A percentile compares a stretch with the other conserved stretches of the same genome.
Conservation (phyloP, 768 basidiomycete genomes). For the Boletus bicolor region DNA sequence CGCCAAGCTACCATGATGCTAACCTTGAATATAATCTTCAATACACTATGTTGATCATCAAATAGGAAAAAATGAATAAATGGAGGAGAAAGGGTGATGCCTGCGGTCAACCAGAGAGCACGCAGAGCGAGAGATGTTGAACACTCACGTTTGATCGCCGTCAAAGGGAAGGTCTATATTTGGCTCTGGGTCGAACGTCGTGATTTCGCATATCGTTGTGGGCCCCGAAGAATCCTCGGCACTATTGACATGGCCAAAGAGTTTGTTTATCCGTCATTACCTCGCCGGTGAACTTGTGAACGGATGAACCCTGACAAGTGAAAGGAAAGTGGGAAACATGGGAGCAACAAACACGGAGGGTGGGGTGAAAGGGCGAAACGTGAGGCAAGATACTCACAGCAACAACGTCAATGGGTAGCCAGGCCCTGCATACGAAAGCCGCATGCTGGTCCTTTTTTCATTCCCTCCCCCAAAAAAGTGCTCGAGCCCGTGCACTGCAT, state of each 20-base stretch:
- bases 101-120: constrained; percentile 7
- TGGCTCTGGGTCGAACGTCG: constrained; percentile 81
- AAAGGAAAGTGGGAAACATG: not conserved
- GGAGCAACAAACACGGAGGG: not conserved
- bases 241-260: constrained; percentile 34
- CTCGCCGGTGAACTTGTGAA: constrained; percentile 1
- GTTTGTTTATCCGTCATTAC: constrained; percentile 2
- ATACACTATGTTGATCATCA: constrained; percentile 42
- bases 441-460: constrained; percentile 78
- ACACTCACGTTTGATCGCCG: constrained; percentile 52
- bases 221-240: constrained; percentile 79
- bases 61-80: not conserved
- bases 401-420: constrained; percentile 77
- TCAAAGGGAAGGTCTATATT: constrained; percentile 79
- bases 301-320: not conserved
- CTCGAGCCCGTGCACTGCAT: constrained; percentile 42
- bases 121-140: not conserved
- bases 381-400: constrained; percentile 52
- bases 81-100: not conserved
- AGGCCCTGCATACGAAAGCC: constrained; percentile 74
- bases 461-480: constrained; percentile 48
- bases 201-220: constrained; percentile 83
- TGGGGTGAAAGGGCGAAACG: not conserved
- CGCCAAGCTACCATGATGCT: constrained; percentile 6
- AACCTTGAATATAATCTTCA: constrained; percentile 86